Conservation (phyloP, 73 alveolate genomes). For the Paramecium caudatum region DNA sequence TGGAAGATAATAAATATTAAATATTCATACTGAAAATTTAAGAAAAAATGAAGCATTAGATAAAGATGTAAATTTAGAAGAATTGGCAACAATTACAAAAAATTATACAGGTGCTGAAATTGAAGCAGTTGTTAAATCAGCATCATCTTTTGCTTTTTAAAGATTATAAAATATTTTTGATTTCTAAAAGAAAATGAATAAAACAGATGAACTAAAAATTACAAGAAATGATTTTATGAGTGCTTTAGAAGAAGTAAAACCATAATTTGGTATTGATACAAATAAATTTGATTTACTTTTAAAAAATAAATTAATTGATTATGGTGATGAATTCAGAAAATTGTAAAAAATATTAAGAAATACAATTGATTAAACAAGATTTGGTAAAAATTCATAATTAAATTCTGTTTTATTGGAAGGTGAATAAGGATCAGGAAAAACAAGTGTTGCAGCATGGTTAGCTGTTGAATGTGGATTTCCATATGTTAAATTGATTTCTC, state of each 20-base stretch:
- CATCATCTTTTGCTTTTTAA: conserved; percentile 78
- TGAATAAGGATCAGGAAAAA: conserved; percentile 54
- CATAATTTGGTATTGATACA: conserved; percentile 67
- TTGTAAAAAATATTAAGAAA: conserved; percentile 19
- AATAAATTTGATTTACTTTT: conserved; percentile 56
- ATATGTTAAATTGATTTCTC: conserved; percentile 96
- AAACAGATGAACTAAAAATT: conserved; percentile 8
- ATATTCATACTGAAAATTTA: conserved; percentile 98
- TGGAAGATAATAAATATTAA: conserved; percentile 97
- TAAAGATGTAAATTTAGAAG: conserved; percentile 89
- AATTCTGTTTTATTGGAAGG: conserved; percentile 63
- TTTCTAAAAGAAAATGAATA: conserved; percentile 36
- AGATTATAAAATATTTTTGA: conserved; percentile 55
- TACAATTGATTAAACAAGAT: conserved; percentile 59
- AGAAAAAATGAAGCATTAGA: conserved; percentile 90
- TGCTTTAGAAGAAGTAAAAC: conserved; percentile 64
- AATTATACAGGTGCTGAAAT: conserved; percentile 99
- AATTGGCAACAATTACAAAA: conserved; percentile 90
- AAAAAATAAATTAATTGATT: conserved; percentile 61
- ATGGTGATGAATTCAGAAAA: conserved; percentile 57
- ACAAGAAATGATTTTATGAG: conserved; percentile 52
- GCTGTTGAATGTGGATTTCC: conserved; percentile 70
- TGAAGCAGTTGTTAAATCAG: conserved; percentile 95
- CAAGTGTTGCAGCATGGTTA: conserved; percentile 65
- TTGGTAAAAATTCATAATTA: conserved; percentile 61